These are phyloP conservation scores for Tylopilus felleus DNA, from an alignment of 768 basidiomycete species.

Conservation along the genomic window DNA sequence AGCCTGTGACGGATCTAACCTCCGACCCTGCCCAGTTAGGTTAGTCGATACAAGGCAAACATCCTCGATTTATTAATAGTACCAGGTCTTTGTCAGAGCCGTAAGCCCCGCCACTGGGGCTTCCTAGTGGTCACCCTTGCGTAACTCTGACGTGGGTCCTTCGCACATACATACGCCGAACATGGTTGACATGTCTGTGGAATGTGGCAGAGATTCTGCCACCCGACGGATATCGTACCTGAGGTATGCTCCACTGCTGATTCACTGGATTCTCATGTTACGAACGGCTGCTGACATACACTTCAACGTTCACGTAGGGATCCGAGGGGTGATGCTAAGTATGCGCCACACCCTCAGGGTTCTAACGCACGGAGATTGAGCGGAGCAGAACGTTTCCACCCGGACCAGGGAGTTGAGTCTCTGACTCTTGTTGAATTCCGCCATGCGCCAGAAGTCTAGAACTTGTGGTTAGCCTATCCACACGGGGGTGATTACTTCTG, in stretches of 20 bases:
- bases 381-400: neutral
- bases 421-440: neutral
- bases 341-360: neutral
- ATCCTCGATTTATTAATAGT: too few relatives aligned
- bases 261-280: neutral
- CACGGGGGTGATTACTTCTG: too few relatives aligned
- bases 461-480: too few relatives aligned
- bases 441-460: too few relatives aligned
- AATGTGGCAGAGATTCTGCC: neutral
- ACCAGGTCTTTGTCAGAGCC: too few relatives aligned
- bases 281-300: neutral
- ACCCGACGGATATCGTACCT: neutral
- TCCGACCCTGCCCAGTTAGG: neutral
- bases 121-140: neutral
- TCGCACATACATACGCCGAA: neutral
- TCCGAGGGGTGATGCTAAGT: neutral
- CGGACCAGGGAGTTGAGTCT: too few relatives aligned
- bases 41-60: too few relatives aligned
- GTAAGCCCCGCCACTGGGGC: too few relatives aligned
- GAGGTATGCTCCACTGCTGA: too few relatives aligned
- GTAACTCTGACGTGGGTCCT: neutral
- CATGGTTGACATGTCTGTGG: neutral
- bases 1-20: too few relatives aligned
- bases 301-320: neutral
- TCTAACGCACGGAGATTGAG: neutral